Conservation (phyloP, 495 filamentous ascomycete genomes). For the Trichoderma virens region DNA sequence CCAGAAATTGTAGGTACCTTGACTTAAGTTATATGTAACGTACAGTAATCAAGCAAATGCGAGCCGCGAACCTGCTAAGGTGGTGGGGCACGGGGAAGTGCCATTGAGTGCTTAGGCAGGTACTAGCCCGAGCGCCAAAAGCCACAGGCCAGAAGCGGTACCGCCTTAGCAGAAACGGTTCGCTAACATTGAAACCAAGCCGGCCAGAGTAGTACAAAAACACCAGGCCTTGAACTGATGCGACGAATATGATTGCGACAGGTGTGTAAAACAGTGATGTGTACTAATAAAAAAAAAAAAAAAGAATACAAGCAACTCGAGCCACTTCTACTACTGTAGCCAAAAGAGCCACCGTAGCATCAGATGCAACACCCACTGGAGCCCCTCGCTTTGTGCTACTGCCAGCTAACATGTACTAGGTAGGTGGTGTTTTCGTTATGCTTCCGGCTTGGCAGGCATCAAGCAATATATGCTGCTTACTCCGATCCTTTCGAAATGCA, state of each 20-base stretch:
- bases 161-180: background rate
- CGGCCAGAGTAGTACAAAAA: too few species aligned
- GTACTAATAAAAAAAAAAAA: background rate
- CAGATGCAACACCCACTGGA: background rate
- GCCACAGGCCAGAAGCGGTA: background rate
- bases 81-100: background rate
- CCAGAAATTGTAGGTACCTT: too few species aligned
- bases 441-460: too few species aligned
- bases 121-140: background rate
- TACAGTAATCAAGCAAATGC: background rate
- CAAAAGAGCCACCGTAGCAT: slow-evolving; percentile 1
- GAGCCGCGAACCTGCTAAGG: background rate
- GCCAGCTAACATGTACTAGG: background rate
- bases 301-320: too few species aligned
- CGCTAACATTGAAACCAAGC: too few species aligned
- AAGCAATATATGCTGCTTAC: too few species aligned
- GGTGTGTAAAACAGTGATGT: background rate
- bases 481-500: too few species aligned
- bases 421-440: background rate
- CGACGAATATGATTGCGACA: background rate
- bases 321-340: too few species aligned
- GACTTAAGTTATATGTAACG: too few species aligned
- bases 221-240: too few species aligned
- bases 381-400: background rate
- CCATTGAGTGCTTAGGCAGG: background rate